These are phyloP conservation scores for Geosmithia putterillii DNA, from an alignment of 2,329 filamentous ascomycete genomes.

Conservation along the genomic window DNA sequence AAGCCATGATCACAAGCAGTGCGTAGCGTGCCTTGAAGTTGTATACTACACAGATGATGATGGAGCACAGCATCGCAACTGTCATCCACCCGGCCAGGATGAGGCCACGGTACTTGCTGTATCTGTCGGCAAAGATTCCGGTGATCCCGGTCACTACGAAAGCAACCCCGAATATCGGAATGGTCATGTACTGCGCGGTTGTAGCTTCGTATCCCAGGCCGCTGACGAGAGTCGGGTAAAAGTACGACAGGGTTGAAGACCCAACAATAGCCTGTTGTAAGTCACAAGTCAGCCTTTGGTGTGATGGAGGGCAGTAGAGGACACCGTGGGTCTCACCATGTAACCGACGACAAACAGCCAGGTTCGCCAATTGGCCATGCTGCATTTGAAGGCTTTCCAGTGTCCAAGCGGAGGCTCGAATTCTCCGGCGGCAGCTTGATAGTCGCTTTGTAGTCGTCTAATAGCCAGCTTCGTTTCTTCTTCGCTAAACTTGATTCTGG, in stretches of 20 bases:
- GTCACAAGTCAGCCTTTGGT: not conserved
- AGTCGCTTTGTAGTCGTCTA: constrained; percentile 45
- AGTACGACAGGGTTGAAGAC: constrained; percentile 17
- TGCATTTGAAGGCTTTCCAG: constrained; percentile 4
- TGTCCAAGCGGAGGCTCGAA: constrained; percentile 41
- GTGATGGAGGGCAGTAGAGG: not conserved
- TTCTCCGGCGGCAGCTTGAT: constrained; percentile 48
- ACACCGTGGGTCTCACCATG: constrained; percentile 4
- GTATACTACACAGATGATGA: constrained; percentile 34
- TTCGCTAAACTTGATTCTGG: constrained; percentile 34
- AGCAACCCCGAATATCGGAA: constrained; percentile 39
- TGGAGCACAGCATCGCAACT: constrained; percentile 21
- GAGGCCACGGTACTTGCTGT: constrained; percentile 28
- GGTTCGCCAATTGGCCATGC: constrained; percentile 5
- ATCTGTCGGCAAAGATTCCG: constrained; percentile 32
- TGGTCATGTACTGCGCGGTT: constrained; percentile 16
- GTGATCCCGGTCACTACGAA: constrained; percentile 35
- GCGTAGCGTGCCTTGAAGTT: constrained; percentile 38
- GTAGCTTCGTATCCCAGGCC: constrained; percentile 17
- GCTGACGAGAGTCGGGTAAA: constrained; percentile 18
- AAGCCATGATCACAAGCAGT: constrained; percentile 41
- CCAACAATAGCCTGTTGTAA: constrained; percentile 15
- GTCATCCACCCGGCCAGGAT: constrained; percentile 35
- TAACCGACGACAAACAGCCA: constrained; percentile 7
- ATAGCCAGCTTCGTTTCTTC: constrained; percentile 51